phyloP scores from a whole-genome alignment of 352 stramenopile genomes.

The Phytophthora citrophthora region DNA sequence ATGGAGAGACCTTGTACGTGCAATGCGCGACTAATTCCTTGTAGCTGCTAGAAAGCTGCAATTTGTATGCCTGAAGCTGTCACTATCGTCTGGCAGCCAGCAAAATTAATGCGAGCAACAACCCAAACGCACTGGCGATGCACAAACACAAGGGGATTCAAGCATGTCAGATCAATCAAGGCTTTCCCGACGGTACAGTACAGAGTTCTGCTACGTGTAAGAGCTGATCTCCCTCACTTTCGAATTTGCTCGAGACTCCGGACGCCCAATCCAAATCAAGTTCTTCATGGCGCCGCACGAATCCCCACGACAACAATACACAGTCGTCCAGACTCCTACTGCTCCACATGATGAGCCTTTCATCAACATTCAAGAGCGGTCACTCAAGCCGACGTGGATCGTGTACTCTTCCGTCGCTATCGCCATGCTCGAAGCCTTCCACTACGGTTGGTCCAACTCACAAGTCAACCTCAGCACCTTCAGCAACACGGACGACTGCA shows the following conservation, averaged over 20 bases:
- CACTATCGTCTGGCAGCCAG: conserved; percentile 4
- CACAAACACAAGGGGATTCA: not conserved
- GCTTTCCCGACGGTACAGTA: conserved; percentile 7
- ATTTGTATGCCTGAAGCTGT: not conserved
- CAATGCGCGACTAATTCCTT: not conserved
- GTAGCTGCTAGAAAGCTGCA: not conserved
- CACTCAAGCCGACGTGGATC: conserved; percentile 36
- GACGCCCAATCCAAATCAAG: not conserved
- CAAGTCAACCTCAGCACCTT: conserved; percentile 66
- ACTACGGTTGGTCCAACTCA: conserved; percentile 65
- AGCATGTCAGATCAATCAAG: conserved; percentile 8
- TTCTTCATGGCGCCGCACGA: conserved; percentile 11
- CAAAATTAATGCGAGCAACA: conserved; percentile 2
- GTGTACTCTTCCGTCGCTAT: conserved; percentile 49
- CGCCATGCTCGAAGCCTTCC: conserved; percentile 48
- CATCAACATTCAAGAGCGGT: conserved; percentile 18
- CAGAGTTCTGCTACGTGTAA: too few relatives aligned
- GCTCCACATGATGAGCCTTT: not conserved
- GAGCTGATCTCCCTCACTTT: conserved; percentile 16
- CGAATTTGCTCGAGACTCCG: conserved; percentile 13
- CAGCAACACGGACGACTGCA: conserved; percentile 49
- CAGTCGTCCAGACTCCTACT: conserved; percentile 13
- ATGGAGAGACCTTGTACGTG: not conserved
- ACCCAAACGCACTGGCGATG: conserved; percentile 12
- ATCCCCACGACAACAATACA: conserved; percentile 16